Percentiles rank a stretch among this genome's conserved stretches.
Conservation (phyloP, 2,329 filamentous ascomycete species). For the Exophiala aquamarina region DNA sequence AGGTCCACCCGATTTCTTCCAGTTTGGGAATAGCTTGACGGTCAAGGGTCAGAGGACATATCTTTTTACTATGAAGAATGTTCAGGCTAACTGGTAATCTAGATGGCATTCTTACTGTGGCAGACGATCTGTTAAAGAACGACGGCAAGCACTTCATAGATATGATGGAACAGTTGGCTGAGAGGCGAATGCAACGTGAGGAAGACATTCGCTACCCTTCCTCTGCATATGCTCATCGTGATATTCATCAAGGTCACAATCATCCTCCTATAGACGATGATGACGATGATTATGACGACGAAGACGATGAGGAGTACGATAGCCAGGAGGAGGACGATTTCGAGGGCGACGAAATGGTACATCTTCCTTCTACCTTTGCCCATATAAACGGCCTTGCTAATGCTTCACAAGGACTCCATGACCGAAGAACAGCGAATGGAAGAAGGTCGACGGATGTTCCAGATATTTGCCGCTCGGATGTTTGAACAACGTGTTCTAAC, state of each 20-base stretch:
- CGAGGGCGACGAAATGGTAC: constrained; percentile 65
- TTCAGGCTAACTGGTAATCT: constrained; percentile 29
- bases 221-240: constrained; percentile 56
- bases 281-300: constrained; percentile 72
- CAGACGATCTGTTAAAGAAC: constrained; percentile 97
- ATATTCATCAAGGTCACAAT: constrained; percentile 68
- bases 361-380: constrained; percentile 18
- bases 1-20: constrained; percentile 84
- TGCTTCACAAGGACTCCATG: constrained; percentile 75
- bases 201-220: constrained; percentile 77
- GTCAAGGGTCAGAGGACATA: constrained; percentile 67
- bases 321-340: constrained; percentile 65
- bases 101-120: constrained; percentile 96
- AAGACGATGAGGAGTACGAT: constrained; percentile 68
- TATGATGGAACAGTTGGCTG: constrained; percentile 99
- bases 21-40: constrained; percentile 94
- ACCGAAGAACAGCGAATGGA: constrained; percentile 99
- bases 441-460: constrained; percentile 96
- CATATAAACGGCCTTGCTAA: constrained; percentile 34
- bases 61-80: not conserved
- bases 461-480: constrained; percentile 98
- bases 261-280: constrained; percentile 74
- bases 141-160: constrained; percentile 99
- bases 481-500: constrained; percentile 96
- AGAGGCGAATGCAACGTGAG: constrained; percentile 94